Base-by-base conservation (phyloP, 345 rosid species). In the Noccaea bulbosa region DNA sequence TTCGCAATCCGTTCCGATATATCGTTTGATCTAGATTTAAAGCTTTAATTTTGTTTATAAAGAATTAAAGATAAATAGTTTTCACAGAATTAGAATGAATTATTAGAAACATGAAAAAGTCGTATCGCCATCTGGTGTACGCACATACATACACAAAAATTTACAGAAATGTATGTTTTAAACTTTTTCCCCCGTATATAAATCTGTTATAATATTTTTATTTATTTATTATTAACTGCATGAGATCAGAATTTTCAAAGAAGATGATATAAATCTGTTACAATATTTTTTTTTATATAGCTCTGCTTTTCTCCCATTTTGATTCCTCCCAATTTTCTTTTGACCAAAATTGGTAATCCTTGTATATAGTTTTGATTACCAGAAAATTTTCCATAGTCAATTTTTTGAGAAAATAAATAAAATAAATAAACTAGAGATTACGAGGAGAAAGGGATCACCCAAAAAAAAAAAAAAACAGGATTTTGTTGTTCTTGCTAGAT, bases 291-390 rank as follows among this genome's bases (percentile, higher is more conserved):
- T 17, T 20, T 20, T 20, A 20, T 0, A 40, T 67, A 67, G 16
- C 62, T 67, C 52, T 41, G 45, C 1, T 67, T 67, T 43, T 32
- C 37, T 50, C 10, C 24, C 15, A 62, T 45, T 62, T 27, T 11
- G 15, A 12, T 43, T 43, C 51, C 24, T 16, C 8, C 2, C 51
- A 47, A 47, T 30, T 32, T 62, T 20, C 11, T 47, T 47, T 10
- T 50, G 1, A 50, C 46, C 60, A 65, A 49, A 65, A 38, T 22
- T 37, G 11, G 7, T 24, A 56, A 34, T 14, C 10, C 34, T 16
- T 15, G 17, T 60, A 58, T 58, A 38, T 16, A 65, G 24, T 65
- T 11, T 38, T 27, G 4, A 50, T 43, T 55, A 68, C 63, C 45
- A 56, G 37, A 35, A 20, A 20, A 20, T 20, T 20, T 20, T 20